Evolutionary conservation across 2,329 filamentous ascomycete genomes (phyloP).

Genomic region (Talaromyces sp.): DNA sequence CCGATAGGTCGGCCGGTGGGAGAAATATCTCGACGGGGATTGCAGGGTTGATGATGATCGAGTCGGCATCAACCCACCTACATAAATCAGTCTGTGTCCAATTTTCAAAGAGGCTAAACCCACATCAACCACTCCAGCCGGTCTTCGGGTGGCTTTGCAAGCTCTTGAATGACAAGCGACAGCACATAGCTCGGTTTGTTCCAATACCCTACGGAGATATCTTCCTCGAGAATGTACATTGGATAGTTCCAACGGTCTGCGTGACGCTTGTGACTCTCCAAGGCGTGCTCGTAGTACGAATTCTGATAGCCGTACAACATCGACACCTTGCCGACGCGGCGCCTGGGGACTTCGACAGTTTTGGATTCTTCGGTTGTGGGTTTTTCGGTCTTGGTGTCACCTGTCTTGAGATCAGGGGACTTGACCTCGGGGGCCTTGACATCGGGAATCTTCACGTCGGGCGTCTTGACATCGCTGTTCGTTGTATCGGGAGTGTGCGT

Average conservation of each 20-base stretch:
- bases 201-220: conserved; percentile 27
- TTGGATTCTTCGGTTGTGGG: not conserved
- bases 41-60: conserved; percentile 24
- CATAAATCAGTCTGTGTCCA: not conserved
- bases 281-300: conserved; percentile 28
- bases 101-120: conserved; percentile 1
- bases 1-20: conserved; percentile 20
- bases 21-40: conserved; percentile 27
- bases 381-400: not conserved
- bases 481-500: not conserved
- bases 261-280: conserved; percentile 29
- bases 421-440: not conserved
- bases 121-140: conserved; percentile 33
- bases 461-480: not conserved
- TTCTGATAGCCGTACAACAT: conserved; percentile 28
- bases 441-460: not conserved
- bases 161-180: conserved; percentile 25
- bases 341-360: not conserved
- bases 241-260: conserved; percentile 29
- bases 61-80: conserved; percentile 29
- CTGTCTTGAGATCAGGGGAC: not conserved
- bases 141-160: conserved; percentile 24
- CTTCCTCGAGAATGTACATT: conserved; percentile 27
- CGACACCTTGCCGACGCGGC: conserved; percentile 25
- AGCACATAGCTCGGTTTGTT: conserved; percentile 29